These are phyloP conservation scores for Penstemon barbatus DNA, from an alignment of 257 asterid species.

Conservation along the genomic window DNA sequence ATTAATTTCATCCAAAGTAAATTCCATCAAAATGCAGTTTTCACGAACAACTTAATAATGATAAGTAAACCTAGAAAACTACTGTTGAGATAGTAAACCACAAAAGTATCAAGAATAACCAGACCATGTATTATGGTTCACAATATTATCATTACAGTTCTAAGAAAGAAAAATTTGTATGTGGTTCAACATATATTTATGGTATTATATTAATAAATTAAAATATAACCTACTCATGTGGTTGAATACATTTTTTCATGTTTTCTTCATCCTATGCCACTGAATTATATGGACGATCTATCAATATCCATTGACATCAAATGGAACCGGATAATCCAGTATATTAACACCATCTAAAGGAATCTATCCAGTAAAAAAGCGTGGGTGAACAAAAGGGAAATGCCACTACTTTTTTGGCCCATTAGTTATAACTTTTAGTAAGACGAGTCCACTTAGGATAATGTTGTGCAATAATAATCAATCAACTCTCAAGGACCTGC, in stretches of 20 bases:
- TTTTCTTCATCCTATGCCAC: not conserved
- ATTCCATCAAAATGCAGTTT: not conserved
- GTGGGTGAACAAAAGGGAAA: not conserved
- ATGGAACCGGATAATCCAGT: not conserved
- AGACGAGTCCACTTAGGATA: not conserved
- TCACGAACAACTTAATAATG: not conserved
- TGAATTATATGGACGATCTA: not conserved
- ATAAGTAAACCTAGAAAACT: not conserved
- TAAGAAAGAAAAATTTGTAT: not conserved
- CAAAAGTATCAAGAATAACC: not conserved
- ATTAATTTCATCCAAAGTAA: not conserved
- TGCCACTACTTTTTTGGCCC: not conserved
- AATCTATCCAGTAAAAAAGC: not conserved
- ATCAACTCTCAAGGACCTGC: conserved; percentile 6
- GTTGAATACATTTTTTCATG: not conserved
- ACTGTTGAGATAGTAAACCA: not conserved
- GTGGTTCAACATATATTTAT: too few species aligned
- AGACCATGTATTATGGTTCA: not conserved
- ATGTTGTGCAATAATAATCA: conserved; percentile 4
- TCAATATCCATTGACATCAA: not conserved
- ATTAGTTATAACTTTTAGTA: conserved; percentile 10
- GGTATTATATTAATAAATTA: too few species aligned
- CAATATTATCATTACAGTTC: not conserved
- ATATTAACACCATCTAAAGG: not conserved
- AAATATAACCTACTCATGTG: not conserved